Conservation (phyloP, 345 rosid genomes). For the Citrus inodora region DNA sequence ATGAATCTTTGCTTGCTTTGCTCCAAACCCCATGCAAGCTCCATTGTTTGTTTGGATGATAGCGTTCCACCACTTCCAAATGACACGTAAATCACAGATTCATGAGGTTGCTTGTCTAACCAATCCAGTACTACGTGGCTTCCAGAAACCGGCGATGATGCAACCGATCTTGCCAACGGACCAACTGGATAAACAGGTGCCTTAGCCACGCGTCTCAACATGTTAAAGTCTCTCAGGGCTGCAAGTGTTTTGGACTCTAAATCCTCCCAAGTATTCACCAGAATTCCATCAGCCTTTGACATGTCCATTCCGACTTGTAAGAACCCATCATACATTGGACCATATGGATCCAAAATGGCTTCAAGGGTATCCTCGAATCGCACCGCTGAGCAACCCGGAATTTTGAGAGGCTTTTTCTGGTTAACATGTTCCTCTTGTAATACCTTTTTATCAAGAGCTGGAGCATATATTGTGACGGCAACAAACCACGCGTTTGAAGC, state of each 20-base stretch:
- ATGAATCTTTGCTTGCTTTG: conserved; percentile 28
- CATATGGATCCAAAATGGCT: conserved; percentile 18
- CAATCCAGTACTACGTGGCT: conserved; percentile 22
- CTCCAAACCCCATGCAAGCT: conserved; percentile 47
- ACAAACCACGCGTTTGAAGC: conserved; percentile 54
- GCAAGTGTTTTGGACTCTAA: conserved; percentile 34
- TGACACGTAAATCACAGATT: conserved; percentile 40
- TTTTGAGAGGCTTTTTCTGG: conserved; percentile 18
- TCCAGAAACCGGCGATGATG: background rate
- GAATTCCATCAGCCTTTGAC: conserved; percentile 43
- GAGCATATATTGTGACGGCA: conserved; percentile 37
- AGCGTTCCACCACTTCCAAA: conserved; percentile 48
- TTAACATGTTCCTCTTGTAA: conserved; percentile 23
- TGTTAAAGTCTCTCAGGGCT: conserved; percentile 13
- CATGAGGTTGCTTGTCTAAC: conserved; percentile 36
- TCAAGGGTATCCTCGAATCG: conserved; percentile 41
- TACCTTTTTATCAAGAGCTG: conserved; percentile 26
- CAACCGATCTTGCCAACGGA: conserved; percentile 15
- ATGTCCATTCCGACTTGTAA: conserved; percentile 22
- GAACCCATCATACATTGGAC: conserved; percentile 18
- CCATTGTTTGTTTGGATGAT: conserved; percentile 32
- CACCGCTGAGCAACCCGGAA: conserved; percentile 63
- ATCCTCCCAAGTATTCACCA: conserved; percentile 55
- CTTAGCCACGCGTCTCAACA: conserved; percentile 20
- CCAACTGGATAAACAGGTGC: conserved; percentile 37